These are phyloP conservation scores for Tuber microsphaerosporum DNA, from an alignment of 495 filamentous ascomycete genomes.

Conservation along the genomic window DNA sequence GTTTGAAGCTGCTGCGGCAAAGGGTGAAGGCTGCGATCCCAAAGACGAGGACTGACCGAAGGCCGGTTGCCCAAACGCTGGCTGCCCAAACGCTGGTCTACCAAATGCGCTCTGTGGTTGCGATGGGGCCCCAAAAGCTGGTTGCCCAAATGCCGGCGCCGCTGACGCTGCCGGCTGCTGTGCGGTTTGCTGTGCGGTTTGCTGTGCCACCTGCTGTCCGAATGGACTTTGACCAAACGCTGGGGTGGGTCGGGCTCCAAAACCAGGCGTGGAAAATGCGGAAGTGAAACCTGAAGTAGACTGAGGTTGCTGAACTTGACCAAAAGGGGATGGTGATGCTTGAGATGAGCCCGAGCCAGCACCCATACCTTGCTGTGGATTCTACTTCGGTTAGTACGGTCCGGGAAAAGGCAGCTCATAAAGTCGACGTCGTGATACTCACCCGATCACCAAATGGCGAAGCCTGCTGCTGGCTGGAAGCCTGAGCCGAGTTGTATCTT, in stretches of 20 bases:
- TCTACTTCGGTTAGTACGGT: background rate
- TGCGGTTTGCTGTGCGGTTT: background rate
- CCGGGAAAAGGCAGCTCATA: background rate
- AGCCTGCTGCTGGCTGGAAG: background rate
- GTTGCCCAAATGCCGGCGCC: conserved; percentile 39
- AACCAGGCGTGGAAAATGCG: conserved; percentile 32
- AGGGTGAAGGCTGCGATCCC: conserved; percentile 20
- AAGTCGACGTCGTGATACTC: background rate
- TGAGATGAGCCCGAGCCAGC: background rate
- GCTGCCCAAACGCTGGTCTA: conserved; percentile 38
- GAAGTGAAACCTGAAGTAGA: conserved; percentile 19
- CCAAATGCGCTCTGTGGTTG: conserved; percentile 43
- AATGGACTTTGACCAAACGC: conserved; percentile 44
- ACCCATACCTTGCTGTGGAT: background rate
- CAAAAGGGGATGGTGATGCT: conserved; percentile 15
- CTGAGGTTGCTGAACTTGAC: conserved; percentile 19
- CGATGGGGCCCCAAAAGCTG: conserved; percentile 40
- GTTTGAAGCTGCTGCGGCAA: background rate
- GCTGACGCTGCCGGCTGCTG: conserved; percentile 22
- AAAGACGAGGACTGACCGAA: conserved; percentile 43
- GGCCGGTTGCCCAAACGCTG: conserved; percentile 35
- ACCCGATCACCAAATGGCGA: background rate
- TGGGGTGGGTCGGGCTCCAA: conserved; percentile 33
- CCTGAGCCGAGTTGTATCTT: conserved; percentile 16
- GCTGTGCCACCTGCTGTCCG: conserved; percentile 23